Conservation (phyloP, 2,329 filamentous ascomycete genomes). For the Cladophialophora immunda region DNA sequence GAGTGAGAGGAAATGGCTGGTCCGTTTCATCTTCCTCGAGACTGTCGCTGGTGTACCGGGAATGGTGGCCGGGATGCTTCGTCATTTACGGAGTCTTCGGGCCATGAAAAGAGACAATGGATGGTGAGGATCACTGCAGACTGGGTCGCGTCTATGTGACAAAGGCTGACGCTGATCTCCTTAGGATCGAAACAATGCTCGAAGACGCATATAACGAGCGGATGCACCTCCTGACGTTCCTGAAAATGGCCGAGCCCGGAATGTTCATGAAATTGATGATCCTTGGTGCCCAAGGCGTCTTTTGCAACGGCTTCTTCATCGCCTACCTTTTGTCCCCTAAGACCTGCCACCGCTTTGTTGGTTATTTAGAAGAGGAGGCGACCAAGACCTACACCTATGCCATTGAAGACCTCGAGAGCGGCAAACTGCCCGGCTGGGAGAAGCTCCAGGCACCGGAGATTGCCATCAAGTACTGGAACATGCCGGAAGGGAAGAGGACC, state of each 20-base stretch:
- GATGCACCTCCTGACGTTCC: conserved; percentile 91
- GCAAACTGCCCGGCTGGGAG: conserved; percentile 83
- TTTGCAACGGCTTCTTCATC: conserved; percentile 94
- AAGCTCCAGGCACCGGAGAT: conserved; percentile 84
- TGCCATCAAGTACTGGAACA: conserved; percentile 90
- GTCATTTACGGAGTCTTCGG: conserved; percentile 84
- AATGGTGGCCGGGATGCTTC: conserved; percentile 94
- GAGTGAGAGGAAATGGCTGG: conserved; percentile 88
- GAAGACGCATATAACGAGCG: conserved; percentile 93
- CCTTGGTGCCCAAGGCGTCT: conserved; percentile 90
- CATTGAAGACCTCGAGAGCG: conserved; percentile 84
- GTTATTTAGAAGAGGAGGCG: conserved; percentile 96
- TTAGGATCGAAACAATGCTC: conserved; percentile 86
- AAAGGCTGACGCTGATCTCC: conserved; percentile 12
- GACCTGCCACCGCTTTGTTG: conserved; percentile 93
- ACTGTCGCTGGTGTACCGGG: conserved; percentile 94
- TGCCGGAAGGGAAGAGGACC: conserved; percentile 81
- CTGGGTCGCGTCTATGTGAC: neutral
- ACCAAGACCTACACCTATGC: conserved; percentile 94
- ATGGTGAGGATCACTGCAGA: conserved; percentile 60
- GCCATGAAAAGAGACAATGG: conserved; percentile 92
- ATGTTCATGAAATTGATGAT: conserved; percentile 94
- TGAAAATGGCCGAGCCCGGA: conserved; percentile 87
- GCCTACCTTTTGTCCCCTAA: conserved; percentile 86
- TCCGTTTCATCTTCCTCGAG: conserved; percentile 91